Base-by-base conservation (phyloP, 2,329 filamentous ascomycete genomes). In the Simplicillium sp. region DNA sequence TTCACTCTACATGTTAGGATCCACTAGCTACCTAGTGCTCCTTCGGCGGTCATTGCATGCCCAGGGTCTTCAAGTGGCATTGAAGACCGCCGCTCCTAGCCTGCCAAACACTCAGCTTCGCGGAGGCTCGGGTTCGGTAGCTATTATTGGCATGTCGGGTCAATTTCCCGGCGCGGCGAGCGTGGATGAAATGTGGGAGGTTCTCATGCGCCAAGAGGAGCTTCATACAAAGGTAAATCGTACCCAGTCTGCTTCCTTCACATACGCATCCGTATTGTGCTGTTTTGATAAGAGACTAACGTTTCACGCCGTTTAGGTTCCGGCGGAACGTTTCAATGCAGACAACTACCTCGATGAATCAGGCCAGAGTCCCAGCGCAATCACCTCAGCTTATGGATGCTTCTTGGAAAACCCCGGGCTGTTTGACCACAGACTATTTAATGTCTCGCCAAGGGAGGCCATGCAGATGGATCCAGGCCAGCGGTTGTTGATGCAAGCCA, bases 371-470 rank as follows among this genome's bases (percentile, higher is more conserved):
- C 76, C 75, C 55, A 83, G 82, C 60, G 81, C 81, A 43, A 77
- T 71, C 33, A 73, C 80, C 52, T 82, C 79, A 2, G 77, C 76
- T 5, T 84, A 74, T 48, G 82, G 82, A 14, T 82, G 78, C 61
- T 86, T 59, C 48, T 56, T 84, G 43, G 73, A 84, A 34, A 70
- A 83, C 46, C 80, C 82, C 1, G 80, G 79, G 44, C 66, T 81
- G 18, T 87, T 87, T 52, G 84, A 88, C 52, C 75, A 80, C 9
- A 67, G 75, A 2, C 86, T 88, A 64, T 87, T 87, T 70, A 84
- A 84, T 57, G 86, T 88, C 73, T 86, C 82, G 36, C 82, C 84
- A 5, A 73, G 80, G 48, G 84, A 88, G 59, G 84, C 83, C 16
- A 71, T 73, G 35, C 79, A 85, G 51, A 82, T 77, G 3, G 84